Percentiles rank a stretch among this genome's conserved stretches.
phyloP scores from a whole-genome alignment of 1,284 basidiomycete genomes.

The Irpex lacteus region DNA sequence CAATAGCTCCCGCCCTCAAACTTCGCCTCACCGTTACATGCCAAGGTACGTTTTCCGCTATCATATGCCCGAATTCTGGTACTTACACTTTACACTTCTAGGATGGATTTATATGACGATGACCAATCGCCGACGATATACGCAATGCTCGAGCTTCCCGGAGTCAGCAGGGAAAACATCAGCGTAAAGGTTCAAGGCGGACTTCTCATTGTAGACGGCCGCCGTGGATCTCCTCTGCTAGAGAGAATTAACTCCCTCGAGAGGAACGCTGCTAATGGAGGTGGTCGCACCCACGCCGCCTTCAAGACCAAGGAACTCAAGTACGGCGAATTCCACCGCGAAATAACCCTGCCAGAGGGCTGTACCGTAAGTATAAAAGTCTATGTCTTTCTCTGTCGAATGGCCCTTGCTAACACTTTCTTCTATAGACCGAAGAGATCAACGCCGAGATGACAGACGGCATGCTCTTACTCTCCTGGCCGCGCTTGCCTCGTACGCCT shows the following conservation, averaged over 20 bases:
- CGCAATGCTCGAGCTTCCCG: slow-evolving; percentile 56
- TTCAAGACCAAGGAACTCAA: slow-evolving; percentile 45
- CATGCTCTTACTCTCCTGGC: slow-evolving; percentile 26
- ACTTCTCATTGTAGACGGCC: slow-evolving; percentile 45
- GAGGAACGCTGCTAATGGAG: not conserved
- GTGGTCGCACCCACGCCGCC: slow-evolving; percentile 3
- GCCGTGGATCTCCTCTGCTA: slow-evolving; percentile 32
- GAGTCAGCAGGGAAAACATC: slow-evolving; percentile 45
- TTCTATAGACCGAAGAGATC: slow-evolving; percentile 11
- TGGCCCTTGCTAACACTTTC: slow-evolving; percentile 1
- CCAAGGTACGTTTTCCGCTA: slow-evolving; percentile 7
- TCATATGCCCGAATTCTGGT: not conserved
- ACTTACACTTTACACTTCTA: slow-evolving; percentile 21
- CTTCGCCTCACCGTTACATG: not conserved
- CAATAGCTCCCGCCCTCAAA: not conserved
- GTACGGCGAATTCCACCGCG: slow-evolving; percentile 49
- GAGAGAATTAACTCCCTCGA: slow-evolving; percentile 7
- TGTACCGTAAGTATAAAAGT: slow-evolving; percentile 10
- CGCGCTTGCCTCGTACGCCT: slow-evolving; percentile 8
- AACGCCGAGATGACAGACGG: slow-evolving; percentile 20
- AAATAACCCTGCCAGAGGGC: slow-evolving; percentile 26
- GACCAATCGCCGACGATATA: slow-evolving; percentile 37
- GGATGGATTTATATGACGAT: slow-evolving; percentile 55
- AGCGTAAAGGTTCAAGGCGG: slow-evolving; percentile 41
- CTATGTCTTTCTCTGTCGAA: not conserved